These are phyloP conservation scores for Apophysomyces sp. DNA, from an alignment of 371 early-diverging fungal genomes.

Conservation along the genomic window DNA sequence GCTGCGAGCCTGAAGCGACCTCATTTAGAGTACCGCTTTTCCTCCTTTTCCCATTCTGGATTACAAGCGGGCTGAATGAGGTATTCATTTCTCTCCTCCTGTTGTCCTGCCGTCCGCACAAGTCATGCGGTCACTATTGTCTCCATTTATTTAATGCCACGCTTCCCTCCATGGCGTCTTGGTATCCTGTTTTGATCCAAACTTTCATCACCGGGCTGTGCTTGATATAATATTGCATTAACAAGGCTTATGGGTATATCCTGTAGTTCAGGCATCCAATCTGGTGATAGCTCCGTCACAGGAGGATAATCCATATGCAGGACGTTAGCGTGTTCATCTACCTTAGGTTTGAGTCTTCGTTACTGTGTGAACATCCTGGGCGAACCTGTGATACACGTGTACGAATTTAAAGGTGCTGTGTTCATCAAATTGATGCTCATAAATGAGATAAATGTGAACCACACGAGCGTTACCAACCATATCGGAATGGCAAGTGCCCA, in stretches of 20 bases:
- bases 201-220: conserved; percentile 6
- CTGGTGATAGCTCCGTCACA: conserved; percentile 38
- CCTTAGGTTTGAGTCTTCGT: not conserved
- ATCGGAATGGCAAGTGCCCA: conserved; percentile 79
- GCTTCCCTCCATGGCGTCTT: not conserved
- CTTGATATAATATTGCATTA: conserved; percentile 59
- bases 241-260: conserved; percentile 73
- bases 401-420: conserved; percentile 67
- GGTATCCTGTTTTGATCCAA: not conserved
- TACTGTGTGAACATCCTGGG: not conserved
- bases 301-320: conserved; percentile 37
- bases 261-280: conserved; percentile 70
- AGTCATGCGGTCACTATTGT: not conserved
- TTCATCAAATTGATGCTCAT: conserved; percentile 68
- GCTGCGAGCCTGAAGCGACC: not conserved
- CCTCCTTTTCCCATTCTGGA: too few species aligned
- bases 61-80: too few species aligned
- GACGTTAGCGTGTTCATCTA: conserved; percentile 64
- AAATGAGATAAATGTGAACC: conserved; percentile 69
- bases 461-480: conserved; percentile 69
- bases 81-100: not conserved
- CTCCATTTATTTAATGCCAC: not conserved
- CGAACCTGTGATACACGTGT: conserved; percentile 69
- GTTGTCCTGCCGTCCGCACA: too few species aligned
- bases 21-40: not conserved